Conservation (phyloP, 1,139 yeast species). For the Pichiaceae sp. region DNA sequence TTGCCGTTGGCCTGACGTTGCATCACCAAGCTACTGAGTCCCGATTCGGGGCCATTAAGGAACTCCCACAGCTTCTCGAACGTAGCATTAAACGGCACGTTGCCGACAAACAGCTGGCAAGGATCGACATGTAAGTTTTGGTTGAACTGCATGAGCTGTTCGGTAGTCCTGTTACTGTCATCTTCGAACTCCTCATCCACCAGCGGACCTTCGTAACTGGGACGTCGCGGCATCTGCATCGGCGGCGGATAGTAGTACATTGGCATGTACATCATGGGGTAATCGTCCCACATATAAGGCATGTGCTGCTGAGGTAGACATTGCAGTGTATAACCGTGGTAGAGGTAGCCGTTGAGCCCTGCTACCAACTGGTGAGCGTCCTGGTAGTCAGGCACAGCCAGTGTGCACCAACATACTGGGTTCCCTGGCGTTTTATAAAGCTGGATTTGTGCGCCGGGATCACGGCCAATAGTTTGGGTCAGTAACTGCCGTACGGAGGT, state of each 20-base stretch:
- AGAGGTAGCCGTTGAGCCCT: constrained; percentile 12
- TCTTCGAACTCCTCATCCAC: constrained; percentile 17
- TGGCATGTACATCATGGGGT: neutral
- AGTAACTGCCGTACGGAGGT: neutral
- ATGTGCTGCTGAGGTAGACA: constrained; percentile 6
- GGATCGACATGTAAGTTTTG: constrained; percentile 26
- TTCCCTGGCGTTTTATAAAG: constrained; percentile 9
- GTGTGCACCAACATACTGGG: constrained; percentile 13
- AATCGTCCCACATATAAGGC: neutral
- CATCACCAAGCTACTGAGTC: constrained; percentile 32
- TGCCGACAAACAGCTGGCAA: constrained; percentile 39
- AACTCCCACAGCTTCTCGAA: constrained; percentile 7
- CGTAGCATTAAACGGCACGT: constrained; percentile 39
- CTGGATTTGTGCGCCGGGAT: constrained; percentile 7
- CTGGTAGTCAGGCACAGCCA: constrained; percentile 7
- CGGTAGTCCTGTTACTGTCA: constrained; percentile 10
- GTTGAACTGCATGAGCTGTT: constrained; percentile 14
- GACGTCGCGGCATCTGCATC: neutral
- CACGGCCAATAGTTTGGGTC: neutral
- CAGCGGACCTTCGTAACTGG: constrained; percentile 6
- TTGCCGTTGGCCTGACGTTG: constrained; percentile 36
- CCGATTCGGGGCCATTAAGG: neutral
- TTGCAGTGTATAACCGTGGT: constrained; percentile 10
- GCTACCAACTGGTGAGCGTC: constrained; percentile 5
- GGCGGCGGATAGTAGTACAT: neutral